Evolutionary conservation across 805 yeast species (phyloP).

Genomic region (Ogataea pignaliae): DNA sequence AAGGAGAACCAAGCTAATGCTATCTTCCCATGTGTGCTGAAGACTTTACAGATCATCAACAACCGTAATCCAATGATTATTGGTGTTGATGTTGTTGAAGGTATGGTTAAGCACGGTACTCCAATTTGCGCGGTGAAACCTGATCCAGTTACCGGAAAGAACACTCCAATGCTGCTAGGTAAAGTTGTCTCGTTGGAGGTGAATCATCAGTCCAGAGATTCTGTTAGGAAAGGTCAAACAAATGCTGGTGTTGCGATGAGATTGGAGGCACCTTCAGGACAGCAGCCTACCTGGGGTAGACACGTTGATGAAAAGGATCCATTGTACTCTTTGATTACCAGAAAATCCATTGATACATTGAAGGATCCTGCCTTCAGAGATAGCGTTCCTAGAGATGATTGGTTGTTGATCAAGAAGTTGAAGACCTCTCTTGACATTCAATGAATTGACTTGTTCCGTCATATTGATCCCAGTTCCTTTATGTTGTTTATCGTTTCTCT

Average conservation of each 20-base stretch:
- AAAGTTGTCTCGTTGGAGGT: slow-evolving; percentile 91
- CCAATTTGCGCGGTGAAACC: slow-evolving; percentile 91
- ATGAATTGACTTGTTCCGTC: slow-evolving; percentile 22
- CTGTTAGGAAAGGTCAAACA: slow-evolving; percentile 91
- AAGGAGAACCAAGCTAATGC: slow-evolving; percentile 85
- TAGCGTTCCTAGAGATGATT: slow-evolving; percentile 89
- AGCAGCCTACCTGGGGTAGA: slow-evolving; percentile 98
- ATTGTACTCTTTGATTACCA: slow-evolving; percentile 82
- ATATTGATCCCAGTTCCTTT: neutral
- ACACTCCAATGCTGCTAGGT: slow-evolving; percentile 71
- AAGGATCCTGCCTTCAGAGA: slow-evolving; percentile 98
- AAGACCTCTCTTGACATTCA: slow-evolving; percentile 85
- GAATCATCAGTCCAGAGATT: slow-evolving; percentile 78
- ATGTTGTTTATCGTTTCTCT: neutral
- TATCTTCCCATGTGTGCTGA: slow-evolving; percentile 90
- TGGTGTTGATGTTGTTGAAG: slow-evolving; percentile 96
- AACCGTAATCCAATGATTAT: slow-evolving; percentile 99
- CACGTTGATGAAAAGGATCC: slow-evolving; percentile 93
- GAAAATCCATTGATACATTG: slow-evolving; percentile 93
- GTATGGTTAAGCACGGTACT: slow-evolving; percentile 84
- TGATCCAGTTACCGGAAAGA: slow-evolving; percentile 80
- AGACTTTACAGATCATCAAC: slow-evolving; percentile 93
- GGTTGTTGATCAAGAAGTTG: slow-evolving; percentile 86
- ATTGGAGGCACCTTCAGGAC: slow-evolving; percentile 85
- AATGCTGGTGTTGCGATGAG: slow-evolving; percentile 99